A percentile compares a stretch with the other conserved stretches of the same genome.
phyloP scores from a whole-genome alignment of 768 basidiomycete species.

The Tephrocybe rancida region DNA sequence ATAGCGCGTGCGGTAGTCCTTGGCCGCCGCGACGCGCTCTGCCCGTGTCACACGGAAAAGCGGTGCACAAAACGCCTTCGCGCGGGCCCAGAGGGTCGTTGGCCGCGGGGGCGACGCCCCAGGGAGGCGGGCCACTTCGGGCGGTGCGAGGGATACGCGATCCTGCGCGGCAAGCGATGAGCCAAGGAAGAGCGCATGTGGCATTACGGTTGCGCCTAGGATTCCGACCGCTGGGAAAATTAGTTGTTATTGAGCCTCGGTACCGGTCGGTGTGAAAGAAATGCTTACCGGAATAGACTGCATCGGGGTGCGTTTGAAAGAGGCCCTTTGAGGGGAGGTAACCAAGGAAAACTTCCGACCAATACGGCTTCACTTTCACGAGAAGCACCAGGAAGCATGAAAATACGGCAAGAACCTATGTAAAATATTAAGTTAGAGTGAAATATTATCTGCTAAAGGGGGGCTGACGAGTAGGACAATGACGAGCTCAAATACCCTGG shows the following conservation, averaged over 20 bases:
- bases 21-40: constrained; percentile 30
- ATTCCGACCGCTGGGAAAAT: constrained; percentile 54
- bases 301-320: constrained; percentile 45
- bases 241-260: constrained; percentile 16
- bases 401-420: constrained; percentile 61
- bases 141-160: constrained; percentile 29
- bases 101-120: constrained; percentile 1
- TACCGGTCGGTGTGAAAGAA: neutral
- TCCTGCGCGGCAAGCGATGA: constrained; percentile 38
- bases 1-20: constrained; percentile 38
- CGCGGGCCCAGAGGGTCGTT: constrained; percentile 11
- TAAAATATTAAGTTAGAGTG: too few relatives aligned
- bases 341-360: constrained; percentile 68
- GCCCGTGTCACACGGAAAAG: constrained; percentile 33
- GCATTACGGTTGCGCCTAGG: constrained; percentile 78
- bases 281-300: constrained; percentile 52
- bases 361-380: constrained; percentile 60
- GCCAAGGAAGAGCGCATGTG: constrained; percentile 55
- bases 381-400: constrained; percentile 69
- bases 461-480: constrained; percentile 57
- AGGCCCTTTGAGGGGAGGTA: constrained; percentile 63
- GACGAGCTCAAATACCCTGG: constrained; percentile 56
- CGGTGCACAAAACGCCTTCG: constrained; percentile 12
- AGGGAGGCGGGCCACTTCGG: constrained; percentile 12
- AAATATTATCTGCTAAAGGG: too few relatives aligned